Percentiles rank a stretch among this genome's conserved stretches.
phyloP scores from a whole-genome alignment of 768 basidiomycete genomes.

The Mycena galericulata region DNA sequence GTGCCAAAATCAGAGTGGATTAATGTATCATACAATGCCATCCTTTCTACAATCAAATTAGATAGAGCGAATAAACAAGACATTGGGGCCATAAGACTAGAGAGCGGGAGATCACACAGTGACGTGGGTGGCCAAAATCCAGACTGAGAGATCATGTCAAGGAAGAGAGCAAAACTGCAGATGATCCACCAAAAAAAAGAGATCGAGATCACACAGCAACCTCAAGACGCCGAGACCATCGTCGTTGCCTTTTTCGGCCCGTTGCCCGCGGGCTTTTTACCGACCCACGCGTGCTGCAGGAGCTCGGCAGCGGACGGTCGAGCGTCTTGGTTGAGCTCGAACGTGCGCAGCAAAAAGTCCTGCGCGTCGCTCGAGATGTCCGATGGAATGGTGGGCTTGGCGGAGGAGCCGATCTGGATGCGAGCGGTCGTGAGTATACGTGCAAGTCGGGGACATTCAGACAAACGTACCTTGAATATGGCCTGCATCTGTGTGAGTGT shows the following conservation, averaged over 20 bases:
- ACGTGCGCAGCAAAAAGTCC: constrained; percentile 87
- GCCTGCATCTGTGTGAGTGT: constrained; percentile 99
- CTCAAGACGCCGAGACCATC: constrained; percentile 5
- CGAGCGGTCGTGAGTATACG: background rate
- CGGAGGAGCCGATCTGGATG: constrained; percentile 88
- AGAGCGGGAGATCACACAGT: constrained; percentile 16
- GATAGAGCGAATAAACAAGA: constrained; percentile 30
- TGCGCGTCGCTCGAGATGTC: constrained; percentile 93
- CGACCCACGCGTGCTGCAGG: constrained; percentile 80
- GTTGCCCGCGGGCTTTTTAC: constrained; percentile 45
- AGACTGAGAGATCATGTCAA: too few species aligned
- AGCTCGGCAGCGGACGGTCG: constrained; percentile 85
- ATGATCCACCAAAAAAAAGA: too few species aligned
- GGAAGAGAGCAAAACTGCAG: too few species aligned
- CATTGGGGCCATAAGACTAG: background rate
- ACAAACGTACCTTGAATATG: constrained; percentile 85
- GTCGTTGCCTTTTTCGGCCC: constrained; percentile 39
- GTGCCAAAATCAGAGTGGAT: constrained; percentile 4
- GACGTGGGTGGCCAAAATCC: too few species aligned
- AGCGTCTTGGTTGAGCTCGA: constrained; percentile 84
- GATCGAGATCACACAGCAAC: constrained; percentile 15
- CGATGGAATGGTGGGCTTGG: constrained; percentile 87
- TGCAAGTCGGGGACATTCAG: background rate
- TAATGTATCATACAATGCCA: constrained; percentile 31
- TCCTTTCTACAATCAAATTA: constrained; percentile 31